Evolutionary conservation across 2,329 filamentous ascomycete genomes (phyloP).

Genomic region (Huntiella omanensis): DNA sequence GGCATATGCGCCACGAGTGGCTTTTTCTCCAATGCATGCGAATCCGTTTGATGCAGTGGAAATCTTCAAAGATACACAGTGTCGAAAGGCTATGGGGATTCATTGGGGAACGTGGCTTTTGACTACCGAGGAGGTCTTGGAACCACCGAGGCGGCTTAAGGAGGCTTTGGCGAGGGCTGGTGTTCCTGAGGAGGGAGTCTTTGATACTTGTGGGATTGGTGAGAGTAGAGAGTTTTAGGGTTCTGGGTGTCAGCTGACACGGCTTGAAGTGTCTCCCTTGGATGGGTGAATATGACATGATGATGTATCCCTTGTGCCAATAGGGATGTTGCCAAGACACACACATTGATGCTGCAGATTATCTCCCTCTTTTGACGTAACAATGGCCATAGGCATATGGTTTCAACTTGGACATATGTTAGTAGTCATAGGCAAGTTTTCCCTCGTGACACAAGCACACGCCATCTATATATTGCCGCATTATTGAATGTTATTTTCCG

Average conservation of each 20-base stretch:
- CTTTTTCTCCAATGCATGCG: constrained; percentile 70
- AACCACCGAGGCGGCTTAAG: constrained; percentile 57
- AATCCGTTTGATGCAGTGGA: constrained; percentile 77
- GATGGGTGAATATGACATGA: no score
- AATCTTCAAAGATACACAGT: constrained; percentile 72
- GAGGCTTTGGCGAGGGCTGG: constrained; percentile 51
- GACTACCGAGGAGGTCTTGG: constrained; percentile 67
- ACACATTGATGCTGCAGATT: no score
- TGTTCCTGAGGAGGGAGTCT: constrained; percentile 51
- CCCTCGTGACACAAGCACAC: no score
- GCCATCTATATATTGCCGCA: no score
- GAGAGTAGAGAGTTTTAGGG: constrained; percentile 56
- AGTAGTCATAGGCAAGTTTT: no score
- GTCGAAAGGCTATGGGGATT: constrained; percentile 61
- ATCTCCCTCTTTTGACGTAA: no score
- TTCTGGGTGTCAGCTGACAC: background rate
- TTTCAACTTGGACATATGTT: no score
- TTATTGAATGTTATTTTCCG: no score
- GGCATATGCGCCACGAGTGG: constrained; percentile 53
- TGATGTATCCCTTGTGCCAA: no score
- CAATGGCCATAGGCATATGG: no score
- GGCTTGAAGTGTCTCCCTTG: no score
- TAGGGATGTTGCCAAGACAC: no score
- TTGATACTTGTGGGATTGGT: constrained; percentile 70
- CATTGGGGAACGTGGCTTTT: constrained; percentile 88